Base-by-base conservation (phyloP, 2,329 filamentous ascomycete species). In the Aspergillus fructus region DNA sequence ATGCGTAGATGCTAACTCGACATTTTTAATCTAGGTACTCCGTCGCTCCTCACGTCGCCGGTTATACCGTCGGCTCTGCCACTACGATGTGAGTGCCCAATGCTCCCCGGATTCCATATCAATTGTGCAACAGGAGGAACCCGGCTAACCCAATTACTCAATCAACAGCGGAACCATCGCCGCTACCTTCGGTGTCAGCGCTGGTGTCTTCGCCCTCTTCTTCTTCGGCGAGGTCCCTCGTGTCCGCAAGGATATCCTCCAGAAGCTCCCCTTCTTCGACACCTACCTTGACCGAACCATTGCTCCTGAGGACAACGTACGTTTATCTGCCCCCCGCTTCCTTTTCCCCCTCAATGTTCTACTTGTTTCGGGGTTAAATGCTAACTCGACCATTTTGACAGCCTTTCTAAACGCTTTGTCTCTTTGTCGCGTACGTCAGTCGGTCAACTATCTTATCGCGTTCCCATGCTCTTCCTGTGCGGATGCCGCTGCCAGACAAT, bases 141-240 rank as follows among this genome's bases (percentile, higher is more conserved):
- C 19, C 5, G 11, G 37, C 56, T 58, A 58, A 46, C 43, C 17
- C 17, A 33, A 19, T 34, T 12, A 6, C 15, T 3, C 9, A 37
- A 30, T 2, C 8, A 46, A 64, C 43, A 79, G 77, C 63, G 79
- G 73, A 56, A 63, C 68, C 53, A 78, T 85, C 49, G 81, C 78
- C 45, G 80, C 74, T 53, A 78, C 77, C 47, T 86, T 87, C 73
- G 85, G 83, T 63, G 81, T 79, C 61, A 78, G 80, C 47, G 79
- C 81, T 42, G 85, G 82, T 62, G 76, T 84, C 69, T 83, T 84
- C 73, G 83, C 82, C 39, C 70, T 88, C 65, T 87, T 84, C 78
- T 85, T 88, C 79, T 83, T 87, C 75, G 82, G 83, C 66, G 85
- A 86, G 66, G 79, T 88, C 24, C 85, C 85, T 59, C 81, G 79